These are phyloP conservation scores for Prunus armeniaca DNA, from an alignment of 306 rosid species.

Conservation along the genomic window DNA sequence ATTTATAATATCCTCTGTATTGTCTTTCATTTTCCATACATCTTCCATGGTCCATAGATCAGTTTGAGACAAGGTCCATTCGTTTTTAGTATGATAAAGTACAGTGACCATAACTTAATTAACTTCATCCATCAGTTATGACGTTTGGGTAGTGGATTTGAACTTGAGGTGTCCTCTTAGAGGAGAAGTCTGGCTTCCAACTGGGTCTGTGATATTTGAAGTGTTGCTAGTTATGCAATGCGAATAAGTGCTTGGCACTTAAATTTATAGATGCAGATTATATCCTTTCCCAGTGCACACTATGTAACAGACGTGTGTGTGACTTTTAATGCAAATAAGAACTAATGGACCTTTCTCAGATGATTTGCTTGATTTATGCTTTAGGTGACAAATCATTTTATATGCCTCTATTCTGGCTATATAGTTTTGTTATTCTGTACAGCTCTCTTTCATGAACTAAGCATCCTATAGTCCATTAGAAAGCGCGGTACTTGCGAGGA, in stretches of 20 bases:
- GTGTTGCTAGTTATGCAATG: neutral
- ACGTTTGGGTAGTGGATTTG: neutral
- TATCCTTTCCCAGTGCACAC: neutral
- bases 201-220: neutral
- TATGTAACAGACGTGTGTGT: neutral
- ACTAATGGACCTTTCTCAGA: neutral
- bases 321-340: neutral
- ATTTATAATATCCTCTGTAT: neutral
- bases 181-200: neutral
- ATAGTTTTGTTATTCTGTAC: neutral
- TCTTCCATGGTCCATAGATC: neutral
- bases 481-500: neutral
- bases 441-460: neutral
- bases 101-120: neutral
- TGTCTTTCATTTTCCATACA: neutral
- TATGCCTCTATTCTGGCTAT: neutral
- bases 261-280: neutral
- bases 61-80: neutral
- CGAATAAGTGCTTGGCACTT: neutral
- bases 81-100: neutral
- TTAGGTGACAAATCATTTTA: neutral
- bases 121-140: neutral
- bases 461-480: neutral
- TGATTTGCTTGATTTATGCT: neutral
- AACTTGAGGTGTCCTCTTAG: neutral